These are phyloP conservation scores for Helminthosporium solani DNA, from an alignment of 2,329 filamentous ascomycete genomes.

Conservation along the genomic window DNA sequence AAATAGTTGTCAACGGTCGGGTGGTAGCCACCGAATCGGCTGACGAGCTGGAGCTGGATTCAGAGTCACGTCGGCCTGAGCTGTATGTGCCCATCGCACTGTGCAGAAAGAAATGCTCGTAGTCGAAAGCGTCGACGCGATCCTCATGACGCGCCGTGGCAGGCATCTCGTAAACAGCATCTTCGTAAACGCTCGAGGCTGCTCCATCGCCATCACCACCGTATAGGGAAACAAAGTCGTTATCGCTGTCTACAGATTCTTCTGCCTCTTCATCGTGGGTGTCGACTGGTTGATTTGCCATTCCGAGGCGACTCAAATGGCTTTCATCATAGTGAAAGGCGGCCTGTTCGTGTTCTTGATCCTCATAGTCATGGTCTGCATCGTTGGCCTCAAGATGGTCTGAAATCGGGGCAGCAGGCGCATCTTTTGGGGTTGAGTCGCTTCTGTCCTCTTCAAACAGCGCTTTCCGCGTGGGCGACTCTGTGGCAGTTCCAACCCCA, in stretches of 20 bases:
- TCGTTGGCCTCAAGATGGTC: conserved; percentile 4
- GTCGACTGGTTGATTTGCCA: neutral
- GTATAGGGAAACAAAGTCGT: conserved; percentile 43
- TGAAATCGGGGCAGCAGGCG: conserved; percentile 2
- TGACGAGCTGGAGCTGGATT: conserved; percentile 54
- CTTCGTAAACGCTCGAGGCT: conserved; percentile 46
- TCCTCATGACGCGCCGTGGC: conserved; percentile 73
- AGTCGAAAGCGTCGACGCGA: conserved; percentile 92
- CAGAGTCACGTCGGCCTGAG: conserved; percentile 56
- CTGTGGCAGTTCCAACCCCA: conserved; percentile 32
- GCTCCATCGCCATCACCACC: conserved; percentile 24
- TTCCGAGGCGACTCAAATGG: neutral
- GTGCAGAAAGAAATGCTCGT: conserved; percentile 92
- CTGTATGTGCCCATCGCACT: conserved; percentile 82
- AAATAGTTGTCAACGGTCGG: conserved; percentile 36
- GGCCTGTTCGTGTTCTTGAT: neutral
- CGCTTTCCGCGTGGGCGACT: conserved; percentile 23
- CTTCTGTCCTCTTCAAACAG: conserved; percentile 22
- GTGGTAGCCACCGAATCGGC: conserved; percentile 56
- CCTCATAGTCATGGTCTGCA: neutral
- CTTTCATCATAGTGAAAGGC: conserved; percentile 16
- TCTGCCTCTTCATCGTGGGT: conserved; percentile 28
- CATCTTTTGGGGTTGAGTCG: conserved; percentile 10
- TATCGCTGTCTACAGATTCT: conserved; percentile 38
- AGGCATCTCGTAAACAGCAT: conserved; percentile 44